Percentiles rank a stretch among this genome's conserved stretches.
Evolutionary conservation across 2,329 filamentous ascomycete species (phyloP).

Genomic region (Microdochium nivale): DNA sequence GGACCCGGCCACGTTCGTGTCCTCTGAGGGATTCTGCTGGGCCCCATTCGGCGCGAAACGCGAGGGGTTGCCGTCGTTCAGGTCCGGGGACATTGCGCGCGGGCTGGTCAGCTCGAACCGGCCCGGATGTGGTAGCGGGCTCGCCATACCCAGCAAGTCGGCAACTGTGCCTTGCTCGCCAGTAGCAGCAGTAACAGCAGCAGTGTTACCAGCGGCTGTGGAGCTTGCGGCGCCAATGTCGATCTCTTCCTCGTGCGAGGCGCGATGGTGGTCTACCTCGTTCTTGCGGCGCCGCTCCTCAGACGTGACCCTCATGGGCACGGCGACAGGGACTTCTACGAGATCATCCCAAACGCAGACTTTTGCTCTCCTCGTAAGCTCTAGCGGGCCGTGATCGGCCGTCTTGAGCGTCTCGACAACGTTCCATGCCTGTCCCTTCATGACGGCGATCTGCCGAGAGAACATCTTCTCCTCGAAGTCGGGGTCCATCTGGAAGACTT

Average conservation of each 20-base stretch:
- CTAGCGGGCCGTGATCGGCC: constrained; percentile 82
- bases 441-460: constrained; percentile 93
- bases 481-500: constrained; percentile 82
- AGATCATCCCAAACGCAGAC: constrained; percentile 98
- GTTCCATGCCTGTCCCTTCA: constrained; percentile 99
- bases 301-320: constrained; percentile 77
- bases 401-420: constrained; percentile 96
- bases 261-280: constrained; percentile 32
- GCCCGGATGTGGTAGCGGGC: constrained; percentile 63
- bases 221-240: constrained; percentile 72
- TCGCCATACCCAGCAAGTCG: constrained; percentile 64
- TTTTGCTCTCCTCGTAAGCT: constrained; percentile 80
- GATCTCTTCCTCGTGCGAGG: constrained; percentile 71
- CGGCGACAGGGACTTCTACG: constrained; percentile 89
- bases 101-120: constrained; percentile 59
- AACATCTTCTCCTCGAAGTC: constrained; percentile 99
- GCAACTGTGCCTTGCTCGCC: constrained; percentile 19
- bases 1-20: not conserved
- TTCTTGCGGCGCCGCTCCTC: constrained; percentile 70
- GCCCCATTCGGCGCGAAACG: constrained; percentile 11
- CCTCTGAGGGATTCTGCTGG: constrained; percentile 17
- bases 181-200: not conserved
- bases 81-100: constrained; percentile 30
- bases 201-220: constrained; percentile 31
- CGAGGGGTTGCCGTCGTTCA: constrained; percentile 10